A percentile compares a stretch with the other conserved stretches of the same genome.
Conservation (phyloP, 345 rosid genomes). For the Laguncularia racemosa region DNA sequence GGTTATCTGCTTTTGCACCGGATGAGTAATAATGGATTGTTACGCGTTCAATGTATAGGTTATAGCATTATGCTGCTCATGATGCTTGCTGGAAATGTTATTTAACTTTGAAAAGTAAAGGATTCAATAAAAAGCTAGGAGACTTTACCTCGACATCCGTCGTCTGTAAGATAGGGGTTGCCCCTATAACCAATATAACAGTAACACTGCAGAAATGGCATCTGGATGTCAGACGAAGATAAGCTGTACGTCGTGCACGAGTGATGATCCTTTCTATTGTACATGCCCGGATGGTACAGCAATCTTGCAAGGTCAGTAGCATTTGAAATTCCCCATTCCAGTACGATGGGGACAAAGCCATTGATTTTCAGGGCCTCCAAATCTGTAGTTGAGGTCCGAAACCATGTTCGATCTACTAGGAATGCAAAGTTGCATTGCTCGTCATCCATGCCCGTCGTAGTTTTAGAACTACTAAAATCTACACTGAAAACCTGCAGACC, state of each 20-base stretch:
- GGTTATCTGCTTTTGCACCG: too few species aligned
- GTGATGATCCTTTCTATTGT: background rate
- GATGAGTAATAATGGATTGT: too few species aligned
- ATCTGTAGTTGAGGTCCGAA: background rate
- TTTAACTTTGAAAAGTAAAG: too few species aligned
- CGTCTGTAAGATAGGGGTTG: background rate
- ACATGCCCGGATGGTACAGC: background rate
- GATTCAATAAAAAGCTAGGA: too few species aligned
- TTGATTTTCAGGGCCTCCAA: background rate
- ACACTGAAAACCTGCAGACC: background rate
- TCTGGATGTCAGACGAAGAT: background rate
- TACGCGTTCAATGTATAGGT: too few species aligned
- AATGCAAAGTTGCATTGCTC: background rate
- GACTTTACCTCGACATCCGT: constrained; percentile 1
- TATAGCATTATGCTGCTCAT: too few species aligned
- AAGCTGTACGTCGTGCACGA: background rate
- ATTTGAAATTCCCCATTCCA: constrained; percentile 3
- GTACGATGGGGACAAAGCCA: background rate
- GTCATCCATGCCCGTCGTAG: background rate
- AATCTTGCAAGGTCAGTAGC: background rate
- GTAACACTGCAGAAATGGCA: background rate
- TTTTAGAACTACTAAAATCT: background rate
- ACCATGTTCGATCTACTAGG: background rate
- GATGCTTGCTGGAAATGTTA: too few species aligned
- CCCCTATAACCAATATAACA: background rate